Conservation (phyloP, 208 protist species). For the Wallacemonas rigidus region DNA sequence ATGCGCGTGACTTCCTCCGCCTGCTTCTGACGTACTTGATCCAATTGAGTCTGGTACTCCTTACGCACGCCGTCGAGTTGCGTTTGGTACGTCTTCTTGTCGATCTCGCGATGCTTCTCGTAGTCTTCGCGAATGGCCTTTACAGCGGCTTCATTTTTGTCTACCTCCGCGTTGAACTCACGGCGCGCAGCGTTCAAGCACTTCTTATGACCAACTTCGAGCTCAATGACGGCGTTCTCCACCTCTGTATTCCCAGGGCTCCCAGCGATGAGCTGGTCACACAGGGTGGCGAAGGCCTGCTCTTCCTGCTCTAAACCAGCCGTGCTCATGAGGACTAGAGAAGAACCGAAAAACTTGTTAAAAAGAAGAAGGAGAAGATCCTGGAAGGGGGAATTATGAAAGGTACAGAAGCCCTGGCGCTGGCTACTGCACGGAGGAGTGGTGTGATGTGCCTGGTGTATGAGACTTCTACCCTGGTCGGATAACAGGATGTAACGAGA, state of each 20-base stretch:
- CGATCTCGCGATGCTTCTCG: conserved; percentile 21
- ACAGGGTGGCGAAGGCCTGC: conserved; percentile 27
- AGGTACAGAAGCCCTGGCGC: too few relatives aligned
- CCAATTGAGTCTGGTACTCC: conserved; percentile 35
- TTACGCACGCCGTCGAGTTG: conserved; percentile 25
- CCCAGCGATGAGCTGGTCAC: conserved; percentile 27
- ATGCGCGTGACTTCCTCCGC: conserved; percentile 30
- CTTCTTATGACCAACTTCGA: conserved; percentile 39
- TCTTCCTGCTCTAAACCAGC: conserved; percentile 18
- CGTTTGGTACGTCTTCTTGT: conserved; percentile 23
- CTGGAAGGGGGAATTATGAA: too few relatives aligned
- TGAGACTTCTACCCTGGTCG: too few relatives aligned
- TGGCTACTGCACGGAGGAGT: too few relatives aligned
- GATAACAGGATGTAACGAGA: too few relatives aligned
- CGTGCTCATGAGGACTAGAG: conserved; percentile 4
- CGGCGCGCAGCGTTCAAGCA: conserved; percentile 40
- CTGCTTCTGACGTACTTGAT: conserved; percentile 22
- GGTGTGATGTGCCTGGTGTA: too few relatives aligned
- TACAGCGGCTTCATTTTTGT: conserved; percentile 22
- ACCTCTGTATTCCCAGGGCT: conserved; percentile 24
- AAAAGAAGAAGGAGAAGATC: too few relatives aligned
- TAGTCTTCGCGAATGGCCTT: conserved; percentile 21
- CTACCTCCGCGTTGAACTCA: conserved; percentile 38
- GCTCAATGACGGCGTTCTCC: conserved; percentile 32
- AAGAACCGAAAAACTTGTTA: too few relatives aligned